phyloP scores from a whole-genome alignment of 2,329 filamentous ascomycete species.

The Fusarium albosuccineum region DNA sequence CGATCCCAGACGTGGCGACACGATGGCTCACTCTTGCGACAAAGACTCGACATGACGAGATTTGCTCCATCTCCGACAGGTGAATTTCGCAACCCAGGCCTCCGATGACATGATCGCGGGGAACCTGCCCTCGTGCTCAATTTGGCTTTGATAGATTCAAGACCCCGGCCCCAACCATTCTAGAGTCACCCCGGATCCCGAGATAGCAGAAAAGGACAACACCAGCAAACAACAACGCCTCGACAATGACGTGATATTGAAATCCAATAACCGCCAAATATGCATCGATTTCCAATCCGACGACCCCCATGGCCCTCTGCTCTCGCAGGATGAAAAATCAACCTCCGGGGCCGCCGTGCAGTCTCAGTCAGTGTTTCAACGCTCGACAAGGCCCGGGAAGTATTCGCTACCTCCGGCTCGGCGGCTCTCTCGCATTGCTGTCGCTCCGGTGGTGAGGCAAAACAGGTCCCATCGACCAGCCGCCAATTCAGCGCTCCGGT shows the following conservation, averaged over 20 bases:
- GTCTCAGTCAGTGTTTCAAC: constrained; percentile 18
- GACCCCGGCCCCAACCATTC: constrained; percentile 17
- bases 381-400: constrained; percentile 9
- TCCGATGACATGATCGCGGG: constrained; percentile 45
- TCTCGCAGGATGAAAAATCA: constrained; percentile 3
- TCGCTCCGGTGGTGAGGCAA: constrained; percentile 41
- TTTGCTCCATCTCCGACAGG: constrained; percentile 7
- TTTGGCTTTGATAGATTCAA: constrained; percentile 29
- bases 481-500: constrained; percentile 39
- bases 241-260: constrained; percentile 33
- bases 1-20: constrained; percentile 30
- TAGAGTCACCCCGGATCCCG: constrained; percentile 23
- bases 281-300: constrained; percentile 28
- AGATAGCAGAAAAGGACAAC: constrained; percentile 3
- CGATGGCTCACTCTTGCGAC: constrained; percentile 30
- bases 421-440: constrained; percentile 40
- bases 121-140: constrained; percentile 39
- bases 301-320: constrained; percentile 5
- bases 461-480: constrained; percentile 42
- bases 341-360: constrained; percentile 27
- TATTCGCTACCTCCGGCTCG: constrained; percentile 45
- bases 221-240: constrained; percentile 9
- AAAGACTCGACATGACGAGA: constrained; percentile 15
- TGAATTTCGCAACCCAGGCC: constrained; percentile 38
- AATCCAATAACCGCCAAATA: constrained; percentile 4